These are phyloP conservation scores for Cladosporium sp. DNA, from an alignment of 2,329 filamentous ascomycete genomes.

Conservation along the genomic window DNA sequence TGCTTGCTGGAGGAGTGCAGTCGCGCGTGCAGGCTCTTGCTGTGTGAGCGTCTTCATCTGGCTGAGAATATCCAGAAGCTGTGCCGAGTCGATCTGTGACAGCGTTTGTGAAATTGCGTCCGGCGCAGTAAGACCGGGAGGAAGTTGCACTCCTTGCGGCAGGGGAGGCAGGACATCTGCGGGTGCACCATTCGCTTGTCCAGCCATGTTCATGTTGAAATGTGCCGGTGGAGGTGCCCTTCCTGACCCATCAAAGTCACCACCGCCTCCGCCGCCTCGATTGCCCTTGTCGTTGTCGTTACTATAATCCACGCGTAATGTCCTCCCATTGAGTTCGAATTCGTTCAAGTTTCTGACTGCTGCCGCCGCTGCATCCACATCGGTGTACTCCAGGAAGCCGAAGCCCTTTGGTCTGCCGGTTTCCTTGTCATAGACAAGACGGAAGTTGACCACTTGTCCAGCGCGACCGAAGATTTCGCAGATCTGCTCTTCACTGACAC, in stretches of 20 bases:
- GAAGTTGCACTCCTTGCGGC: constrained; percentile 77
- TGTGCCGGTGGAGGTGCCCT: constrained; percentile 35
- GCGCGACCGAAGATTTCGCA: constrained; percentile 87
- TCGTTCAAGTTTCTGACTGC: constrained; percentile 95
- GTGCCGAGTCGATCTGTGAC: constrained; percentile 75
- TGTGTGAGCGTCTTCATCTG: constrained; percentile 92
- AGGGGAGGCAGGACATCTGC: constrained; percentile 64
- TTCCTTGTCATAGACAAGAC: constrained; percentile 91
- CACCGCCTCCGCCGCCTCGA: constrained; percentile 21
- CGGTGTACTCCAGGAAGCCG: constrained; percentile 92
- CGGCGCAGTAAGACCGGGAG: constrained; percentile 73
- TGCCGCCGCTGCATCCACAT: constrained; percentile 85
- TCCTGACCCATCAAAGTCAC: constrained; percentile 24
- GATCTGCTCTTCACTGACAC: constrained; percentile 93
- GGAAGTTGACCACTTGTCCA: constrained; percentile 85
- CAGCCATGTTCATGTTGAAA: constrained; percentile 38
- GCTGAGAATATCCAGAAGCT: constrained; percentile 86
- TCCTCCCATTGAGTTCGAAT: constrained; percentile 89
- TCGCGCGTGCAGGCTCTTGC: constrained; percentile 75
- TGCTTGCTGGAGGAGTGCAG: constrained; percentile 78
- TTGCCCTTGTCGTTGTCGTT: constrained; percentile 66
- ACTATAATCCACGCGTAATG: constrained; percentile 90
- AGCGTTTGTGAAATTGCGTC: constrained; percentile 92
- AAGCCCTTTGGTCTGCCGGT: constrained; percentile 94
- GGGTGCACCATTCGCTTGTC: constrained; percentile 13